A percentile compares a stretch with the other conserved stretches of the same genome.
phyloP scores from a whole-genome alignment of 352 stramenopile genomes.

The Elongisporangium prolatum region DNA sequence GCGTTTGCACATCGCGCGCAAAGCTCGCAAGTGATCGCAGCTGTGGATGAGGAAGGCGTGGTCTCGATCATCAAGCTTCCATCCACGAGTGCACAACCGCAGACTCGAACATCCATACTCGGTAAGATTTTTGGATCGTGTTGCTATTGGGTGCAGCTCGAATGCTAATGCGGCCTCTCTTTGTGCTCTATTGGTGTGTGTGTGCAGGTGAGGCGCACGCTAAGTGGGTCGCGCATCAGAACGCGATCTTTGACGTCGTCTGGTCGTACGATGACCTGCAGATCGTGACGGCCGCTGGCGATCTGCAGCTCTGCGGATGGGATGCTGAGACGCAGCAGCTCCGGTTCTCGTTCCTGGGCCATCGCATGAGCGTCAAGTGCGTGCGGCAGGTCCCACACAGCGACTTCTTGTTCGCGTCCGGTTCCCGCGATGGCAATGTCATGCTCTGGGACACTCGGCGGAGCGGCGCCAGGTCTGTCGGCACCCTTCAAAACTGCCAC shows the following conservation, averaged over 20 bases:
- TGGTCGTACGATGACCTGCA: slow-evolving; percentile 45
- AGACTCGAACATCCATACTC: slow-evolving; percentile 3
- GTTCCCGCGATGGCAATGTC: slow-evolving; percentile 54
- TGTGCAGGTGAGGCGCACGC: slow-evolving; percentile 2
- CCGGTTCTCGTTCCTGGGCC: slow-evolving; percentile 31
- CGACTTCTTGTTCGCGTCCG: slow-evolving; percentile 42
- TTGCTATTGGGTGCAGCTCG: not conserved
- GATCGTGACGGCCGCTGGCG: slow-evolving; percentile 56
- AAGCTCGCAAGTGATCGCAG: slow-evolving; percentile 23
- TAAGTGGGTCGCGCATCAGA: slow-evolving; percentile 48
- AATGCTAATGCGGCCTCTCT: not conserved
- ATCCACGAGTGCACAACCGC: not conserved
- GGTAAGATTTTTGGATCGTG: not conserved
- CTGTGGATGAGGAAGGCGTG: slow-evolving; percentile 53
- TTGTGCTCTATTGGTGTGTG: not conserved
- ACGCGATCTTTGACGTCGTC: slow-evolving; percentile 68
- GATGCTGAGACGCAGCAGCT: slow-evolving; percentile 38
- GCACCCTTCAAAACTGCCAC: slow-evolving; percentile 32
- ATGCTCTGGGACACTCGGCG: slow-evolving; percentile 51
- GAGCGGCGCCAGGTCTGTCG: slow-evolving; percentile 15
- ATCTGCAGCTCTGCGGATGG: slow-evolving; percentile 48
- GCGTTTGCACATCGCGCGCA: slow-evolving; percentile 24
- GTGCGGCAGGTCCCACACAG: slow-evolving; percentile 40
- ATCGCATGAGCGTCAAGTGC: slow-evolving; percentile 77
- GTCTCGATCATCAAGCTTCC: slow-evolving; percentile 40